phyloP scores from a whole-genome alignment of 306 rosid genomes.

The Dryas alaskensis region DNA sequence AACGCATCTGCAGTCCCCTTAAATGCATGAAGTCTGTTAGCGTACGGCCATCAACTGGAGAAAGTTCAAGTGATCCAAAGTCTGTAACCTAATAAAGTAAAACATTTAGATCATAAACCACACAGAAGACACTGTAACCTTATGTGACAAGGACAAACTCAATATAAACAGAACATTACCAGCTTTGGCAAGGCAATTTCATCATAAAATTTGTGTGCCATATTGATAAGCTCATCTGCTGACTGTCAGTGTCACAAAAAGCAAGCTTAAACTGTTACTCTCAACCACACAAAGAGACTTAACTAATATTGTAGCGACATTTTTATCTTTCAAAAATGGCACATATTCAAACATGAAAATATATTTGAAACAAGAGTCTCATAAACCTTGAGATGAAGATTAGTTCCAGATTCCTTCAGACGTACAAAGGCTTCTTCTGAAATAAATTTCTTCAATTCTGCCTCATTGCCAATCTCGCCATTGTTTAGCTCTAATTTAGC shows the following conservation, averaged over 20 bases:
- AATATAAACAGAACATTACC: conserved; percentile 44
- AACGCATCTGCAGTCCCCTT: conserved; percentile 80
- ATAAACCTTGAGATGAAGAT: conserved; percentile 80
- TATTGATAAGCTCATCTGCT: conserved; percentile 60
- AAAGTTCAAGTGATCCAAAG: conserved; percentile 95
- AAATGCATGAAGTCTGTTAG: conserved; percentile 97
- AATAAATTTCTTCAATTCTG: conserved; percentile 53
- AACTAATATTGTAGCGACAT: too few species aligned
- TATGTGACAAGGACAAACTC: conserved; percentile 5
- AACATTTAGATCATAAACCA: conserved; percentile 30
- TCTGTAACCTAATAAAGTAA: conserved; percentile 65
- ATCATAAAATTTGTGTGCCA: conserved; percentile 79
- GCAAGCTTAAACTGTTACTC: conserved; percentile 25
- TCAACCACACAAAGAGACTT: conserved; percentile 7
- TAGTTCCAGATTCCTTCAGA: conserved; percentile 74
- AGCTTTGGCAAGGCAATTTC: conserved; percentile 91
- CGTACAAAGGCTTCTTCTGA: conserved; percentile 64
- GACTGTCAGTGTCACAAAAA: conserved; percentile 54
- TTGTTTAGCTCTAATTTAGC: conserved; percentile 39
- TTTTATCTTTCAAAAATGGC: neutral
- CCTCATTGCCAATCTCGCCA: conserved; percentile 37
- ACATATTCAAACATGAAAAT: neutral
- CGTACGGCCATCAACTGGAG: conserved; percentile 98
- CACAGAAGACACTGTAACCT: conserved; percentile 15
- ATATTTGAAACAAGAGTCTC: conserved; percentile 7